Evolutionary conservation across 2,329 filamentous ascomycete genomes (phyloP).

Genomic region (Blastomyces gilchristii): DNA sequence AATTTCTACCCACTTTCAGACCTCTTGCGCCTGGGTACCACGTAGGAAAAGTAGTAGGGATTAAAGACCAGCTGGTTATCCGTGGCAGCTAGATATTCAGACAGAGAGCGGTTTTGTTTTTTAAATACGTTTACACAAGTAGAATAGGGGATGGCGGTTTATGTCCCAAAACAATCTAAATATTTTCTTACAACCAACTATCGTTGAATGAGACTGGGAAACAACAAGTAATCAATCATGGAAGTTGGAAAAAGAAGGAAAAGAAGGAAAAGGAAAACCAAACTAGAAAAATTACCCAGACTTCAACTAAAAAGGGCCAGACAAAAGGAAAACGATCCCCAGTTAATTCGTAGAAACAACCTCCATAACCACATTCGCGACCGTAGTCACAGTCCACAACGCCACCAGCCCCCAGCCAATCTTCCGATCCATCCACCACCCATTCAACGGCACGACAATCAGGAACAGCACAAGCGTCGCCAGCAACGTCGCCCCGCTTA

Average conservation of each 20-base stretch:
- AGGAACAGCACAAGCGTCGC: slow-evolving; percentile 69
- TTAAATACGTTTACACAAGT: neutral
- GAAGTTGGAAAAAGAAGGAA: neutral
- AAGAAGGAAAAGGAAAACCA: neutral
- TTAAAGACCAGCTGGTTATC: neutral
- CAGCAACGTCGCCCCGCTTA: slow-evolving; percentile 75
- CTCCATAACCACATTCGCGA: slow-evolving; percentile 73
- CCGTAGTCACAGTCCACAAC: slow-evolving; percentile 71
- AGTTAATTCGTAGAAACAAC: slow-evolving; percentile 29
- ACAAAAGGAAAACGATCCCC: neutral
- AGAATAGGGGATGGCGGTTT: neutral
- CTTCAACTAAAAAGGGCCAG: neutral
- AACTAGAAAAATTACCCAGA: neutral
- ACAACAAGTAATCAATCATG: neutral
- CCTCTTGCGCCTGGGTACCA: neutral
- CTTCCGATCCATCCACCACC: slow-evolving; percentile 71
- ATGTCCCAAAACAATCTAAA: neutral
- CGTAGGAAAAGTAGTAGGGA: neutral
- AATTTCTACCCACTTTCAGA: too few species aligned
- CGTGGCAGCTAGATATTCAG: too few species aligned
- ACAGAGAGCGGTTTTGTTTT: too few species aligned
- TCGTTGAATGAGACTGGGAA: too few species aligned
- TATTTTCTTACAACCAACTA: neutral
- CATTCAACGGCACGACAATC: slow-evolving; percentile 70
- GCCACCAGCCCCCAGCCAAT: slow-evolving; percentile 73